Evolutionary conservation across 2,329 filamentous ascomycete genomes (phyloP).

Genomic region (Sphaerulina musiva): DNA sequence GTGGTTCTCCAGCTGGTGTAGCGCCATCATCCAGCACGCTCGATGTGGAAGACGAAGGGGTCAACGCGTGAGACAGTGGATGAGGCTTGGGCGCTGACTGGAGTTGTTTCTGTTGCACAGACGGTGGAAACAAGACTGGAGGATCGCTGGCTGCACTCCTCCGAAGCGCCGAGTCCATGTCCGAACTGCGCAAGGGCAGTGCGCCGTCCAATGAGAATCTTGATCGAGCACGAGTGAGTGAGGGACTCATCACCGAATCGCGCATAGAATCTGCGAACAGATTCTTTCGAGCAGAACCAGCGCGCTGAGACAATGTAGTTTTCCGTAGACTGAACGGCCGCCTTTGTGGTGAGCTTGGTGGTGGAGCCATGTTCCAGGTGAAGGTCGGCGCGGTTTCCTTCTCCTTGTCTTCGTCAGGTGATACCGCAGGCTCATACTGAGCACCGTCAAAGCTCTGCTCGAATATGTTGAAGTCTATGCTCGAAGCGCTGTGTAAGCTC

Average conservation of each 20-base stretch:
- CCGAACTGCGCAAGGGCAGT: constrained; percentile 57
- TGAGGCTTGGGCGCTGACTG: constrained; percentile 53
- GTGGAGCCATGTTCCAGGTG: constrained; percentile 32
- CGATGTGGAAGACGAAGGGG: constrained; percentile 77
- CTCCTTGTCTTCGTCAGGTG: constrained; percentile 27
- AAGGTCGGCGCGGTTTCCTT: constrained; percentile 31
- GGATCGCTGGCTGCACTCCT: constrained; percentile 59
- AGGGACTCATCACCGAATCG: constrained; percentile 25
- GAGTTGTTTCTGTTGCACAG: constrained; percentile 27
- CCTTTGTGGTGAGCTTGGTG: constrained; percentile 30
- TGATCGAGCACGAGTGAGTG: constrained; percentile 41
- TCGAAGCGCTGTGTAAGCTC: constrained; percentile 67
- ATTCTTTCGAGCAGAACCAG: constrained; percentile 44
- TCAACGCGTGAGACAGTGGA: constrained; percentile 78
- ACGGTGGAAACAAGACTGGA: constrained; percentile 38
- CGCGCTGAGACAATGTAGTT: constrained; percentile 80
- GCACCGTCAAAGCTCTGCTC: constrained; percentile 47
- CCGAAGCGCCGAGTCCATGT: constrained; percentile 56
- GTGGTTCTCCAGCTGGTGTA: constrained; percentile 12
- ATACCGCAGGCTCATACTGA: constrained; percentile 24
- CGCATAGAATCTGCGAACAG: constrained; percentile 33
- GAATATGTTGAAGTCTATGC: constrained; percentile 69
- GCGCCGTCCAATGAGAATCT: constrained; percentile 76
- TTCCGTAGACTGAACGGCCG: constrained; percentile 54
- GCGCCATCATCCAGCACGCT: constrained; percentile 63